Evolutionary conservation across 306 rosid genomes (phyloP), one percentile per base, ranked within the genome.

Genomic region (Medicago ruthenica): DNA sequence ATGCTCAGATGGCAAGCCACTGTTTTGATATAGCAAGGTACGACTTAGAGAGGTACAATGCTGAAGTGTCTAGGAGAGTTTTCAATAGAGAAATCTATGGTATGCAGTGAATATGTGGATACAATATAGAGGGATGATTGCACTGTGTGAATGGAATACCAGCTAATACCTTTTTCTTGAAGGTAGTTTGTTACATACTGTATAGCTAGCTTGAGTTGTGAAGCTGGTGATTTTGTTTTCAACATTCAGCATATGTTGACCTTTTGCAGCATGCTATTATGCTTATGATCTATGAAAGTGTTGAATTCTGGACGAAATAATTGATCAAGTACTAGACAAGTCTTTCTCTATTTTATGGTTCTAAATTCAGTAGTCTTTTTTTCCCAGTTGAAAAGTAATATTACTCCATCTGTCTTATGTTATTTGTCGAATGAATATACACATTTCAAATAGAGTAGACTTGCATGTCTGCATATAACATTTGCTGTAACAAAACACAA

Each of bases 191-290:
- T 41, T 31, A 41, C 13, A 31, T 20, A 9, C 50, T 13, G 10
- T 39, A 18, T 10, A 5, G 17, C 24, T 17, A 71, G 64, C 20
- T 51, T 15, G 39, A 41, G 24, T 31, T 64, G 14, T 20, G 54
- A 62, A 48, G 60, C 44, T 7, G 21, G 61, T 42, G 17, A 68
- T 42, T 68, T 68, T 77, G 81, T 53, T 2, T 45, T 44, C 50
- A 68, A 67, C 74, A 54, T 41, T 42, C 54, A 66, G 58, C 39
- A 11, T 60, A 47, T 61, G 77, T 48, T 78, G 53, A 60, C 60
- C 15, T 47, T 70, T 71, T 37, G 61, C 61, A 16, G 39, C 24
- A 77, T 67, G 68, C 12, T 3, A 9, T 41, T 59, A 45, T 34
- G 37, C 37, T 1, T 22, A 47, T 40, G 16, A 11, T 59, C 27